Conservation (phyloP, 2,329 filamentous ascomycete species). For the Epichloe hybrida region DNA sequence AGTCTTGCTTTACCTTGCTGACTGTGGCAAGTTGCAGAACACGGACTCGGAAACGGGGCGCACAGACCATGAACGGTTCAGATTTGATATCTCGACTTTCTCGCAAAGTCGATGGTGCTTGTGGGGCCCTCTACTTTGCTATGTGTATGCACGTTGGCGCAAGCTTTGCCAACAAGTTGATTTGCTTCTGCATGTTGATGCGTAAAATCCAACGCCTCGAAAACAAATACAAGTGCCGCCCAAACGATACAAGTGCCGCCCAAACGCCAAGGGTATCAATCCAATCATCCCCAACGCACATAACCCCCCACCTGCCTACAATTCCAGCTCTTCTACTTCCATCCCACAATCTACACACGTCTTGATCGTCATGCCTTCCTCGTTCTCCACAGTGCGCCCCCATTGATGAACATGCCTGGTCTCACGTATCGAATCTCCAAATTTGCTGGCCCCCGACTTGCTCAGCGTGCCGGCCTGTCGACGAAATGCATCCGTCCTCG, state of each 20-base stretch:
- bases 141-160: too few species aligned
- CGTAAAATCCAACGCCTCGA: neutral
- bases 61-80: too few species aligned
- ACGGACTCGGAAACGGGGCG: too few species aligned
- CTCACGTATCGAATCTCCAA: conserved; percentile 63
- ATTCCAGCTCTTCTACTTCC: conserved; percentile 65
- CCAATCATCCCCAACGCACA: neutral
- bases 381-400: conserved; percentile 54
- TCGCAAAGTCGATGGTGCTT: too few species aligned
- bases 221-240: neutral
- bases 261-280: conserved; percentile 1
- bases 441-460: conserved; percentile 39
- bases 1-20: too few species aligned
- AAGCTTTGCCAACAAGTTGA: too few species aligned
- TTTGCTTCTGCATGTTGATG: too few species aligned
- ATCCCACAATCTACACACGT: conserved; percentile 64
- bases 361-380: conserved; percentile 66
- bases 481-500: conserved; percentile 78
- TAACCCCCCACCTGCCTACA: conserved; percentile 21
- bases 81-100: too few species aligned
- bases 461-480: conserved; percentile 50
- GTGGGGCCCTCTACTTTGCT: too few species aligned
- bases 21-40: too few species aligned
- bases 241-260: neutral
- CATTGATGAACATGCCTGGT: conserved; percentile 83